Conservation (phyloP, 352 stramenopile genomes). For the Phytophthora niederhauseri region DNA sequence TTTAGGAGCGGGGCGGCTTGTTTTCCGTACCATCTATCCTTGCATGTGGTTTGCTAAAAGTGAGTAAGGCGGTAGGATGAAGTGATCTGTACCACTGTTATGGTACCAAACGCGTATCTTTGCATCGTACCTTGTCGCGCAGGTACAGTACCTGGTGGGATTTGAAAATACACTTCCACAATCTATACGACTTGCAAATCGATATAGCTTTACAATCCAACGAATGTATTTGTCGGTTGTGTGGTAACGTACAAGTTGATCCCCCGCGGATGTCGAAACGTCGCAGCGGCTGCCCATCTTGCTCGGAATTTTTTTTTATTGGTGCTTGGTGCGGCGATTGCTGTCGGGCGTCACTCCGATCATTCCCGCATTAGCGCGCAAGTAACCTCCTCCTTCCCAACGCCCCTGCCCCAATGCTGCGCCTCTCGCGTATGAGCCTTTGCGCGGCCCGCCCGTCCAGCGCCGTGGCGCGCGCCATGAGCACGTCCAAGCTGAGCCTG, state of each 20-base stretch:
- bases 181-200: background rate
- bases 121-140: constrained; percentile 9
- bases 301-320: constrained; percentile 17
- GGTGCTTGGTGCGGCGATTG: constrained; percentile 19
- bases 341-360: background rate
- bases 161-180: constrained; percentile 4
- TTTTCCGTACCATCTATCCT: background rate
- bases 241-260: background rate
- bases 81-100: background rate
- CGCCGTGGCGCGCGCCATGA: constrained; percentile 37
- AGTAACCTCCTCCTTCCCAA: background rate
- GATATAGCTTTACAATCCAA: background rate
- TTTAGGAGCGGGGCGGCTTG: background rate
- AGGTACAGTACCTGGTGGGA: constrained; percentile 2
- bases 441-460: constrained; percentile 15
- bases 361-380: constrained; percentile 26
- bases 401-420: constrained; percentile 23
- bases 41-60: too few relatives aligned
- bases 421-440: constrained; percentile 27
- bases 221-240: too few relatives aligned
- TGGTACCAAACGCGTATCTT: constrained; percentile 16
- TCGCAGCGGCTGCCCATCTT: constrained; percentile 19
- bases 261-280: background rate
- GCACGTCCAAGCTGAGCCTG: constrained; percentile 72
- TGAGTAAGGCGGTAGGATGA: background rate